Conservation (phyloP, 2,329 filamentous ascomycete species). For the Talaromyces piceae region DNA sequence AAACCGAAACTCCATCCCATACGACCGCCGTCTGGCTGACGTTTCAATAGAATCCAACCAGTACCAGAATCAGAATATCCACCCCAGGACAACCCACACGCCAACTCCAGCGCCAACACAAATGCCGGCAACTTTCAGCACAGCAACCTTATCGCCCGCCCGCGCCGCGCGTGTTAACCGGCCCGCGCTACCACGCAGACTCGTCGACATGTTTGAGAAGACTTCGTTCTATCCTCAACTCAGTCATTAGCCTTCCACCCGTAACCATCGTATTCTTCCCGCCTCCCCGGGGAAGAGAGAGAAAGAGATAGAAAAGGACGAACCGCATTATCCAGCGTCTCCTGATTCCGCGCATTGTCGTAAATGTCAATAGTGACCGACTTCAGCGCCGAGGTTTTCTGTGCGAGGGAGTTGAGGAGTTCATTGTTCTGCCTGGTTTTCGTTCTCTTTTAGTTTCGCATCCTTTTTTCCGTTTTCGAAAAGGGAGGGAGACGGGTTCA, state of each 20-base stretch:
- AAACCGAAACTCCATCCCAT: not conserved
- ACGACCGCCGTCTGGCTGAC: not conserved
- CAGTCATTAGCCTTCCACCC: not conserved
- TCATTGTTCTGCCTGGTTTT: constrained; percentile 91
- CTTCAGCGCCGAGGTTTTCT: constrained; percentile 85
- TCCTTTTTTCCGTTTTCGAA: too few species aligned
- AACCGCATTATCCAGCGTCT: constrained; percentile 81
- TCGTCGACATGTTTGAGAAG: constrained; percentile 78
- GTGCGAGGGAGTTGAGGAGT: constrained; percentile 80
- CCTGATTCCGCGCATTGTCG: constrained; percentile 84
- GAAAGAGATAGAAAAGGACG: constrained; percentile 22
- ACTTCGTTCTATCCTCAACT: constrained; percentile 63
- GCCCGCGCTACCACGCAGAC: constrained; percentile 73
- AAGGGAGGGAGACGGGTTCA: constrained; percentile 1
- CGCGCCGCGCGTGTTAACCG: constrained; percentile 85
- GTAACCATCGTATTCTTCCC: not conserved
- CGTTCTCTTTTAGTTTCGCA: too few species aligned
- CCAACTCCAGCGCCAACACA: constrained; percentile 65
- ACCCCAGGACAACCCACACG: constrained; percentile 64
- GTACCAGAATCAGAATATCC: constrained; percentile 49
- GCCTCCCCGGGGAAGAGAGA: not conserved
- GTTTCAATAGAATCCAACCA: too few species aligned
- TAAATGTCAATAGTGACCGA: constrained; percentile 97
- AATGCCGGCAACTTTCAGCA: constrained; percentile 82
- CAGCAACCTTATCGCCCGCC: constrained; percentile 81